Base-by-base conservation (phyloP, 495 filamentous ascomycete genomes). In the Penicillium fimorum region DNA sequence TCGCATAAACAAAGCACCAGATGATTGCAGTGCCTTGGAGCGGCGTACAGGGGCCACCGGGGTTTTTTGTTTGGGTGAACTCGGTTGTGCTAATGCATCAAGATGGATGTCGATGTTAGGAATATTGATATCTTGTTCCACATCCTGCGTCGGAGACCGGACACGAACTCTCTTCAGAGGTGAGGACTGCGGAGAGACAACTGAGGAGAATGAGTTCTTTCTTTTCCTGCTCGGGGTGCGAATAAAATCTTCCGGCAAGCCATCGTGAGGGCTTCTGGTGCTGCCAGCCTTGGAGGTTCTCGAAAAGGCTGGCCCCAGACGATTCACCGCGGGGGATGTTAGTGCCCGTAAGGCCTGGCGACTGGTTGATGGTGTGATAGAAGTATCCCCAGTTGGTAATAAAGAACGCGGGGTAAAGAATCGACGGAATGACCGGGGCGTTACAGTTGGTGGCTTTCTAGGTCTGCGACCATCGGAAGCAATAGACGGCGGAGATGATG, bases 371-470 rank as follows among this genome's bases (percentile, higher is more conserved):
- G 81, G 71, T 63, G 66, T 56, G 62, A 68, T 56, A 55, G 71
- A 61, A 76, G 74, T 71, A 55, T 59, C 69, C n/a, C 64, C 61
- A 18, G 76, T 63, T 57, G 79, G 62, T 37, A 78, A 67, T 51
- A 75, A 60, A 29, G 72, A 76, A 5, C 79, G 80, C 47, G 92
- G 92, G 13, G 89, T 93, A 64, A 96, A 96, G 75, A 96, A 96
- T 29, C 84, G 79, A 40, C 73, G 84, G 63, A 96, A 96, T 50
- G 84, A 87, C 50, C 86, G 76, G 37, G 88, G 88, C 27, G 88
- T 91, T 47, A 91, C 75, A n/a, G 80, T 74, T 35, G 80, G 79
- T 53, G 74, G 73, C 49, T 79, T 80, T 60, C 70, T 75, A 41
- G 65, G 74, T 67, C 74, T 77, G 56, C 68, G 72, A 48, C 65